Conservation (phyloP, 495 filamentous ascomycete species). For the Podospora pseudopauciseta region DNA sequence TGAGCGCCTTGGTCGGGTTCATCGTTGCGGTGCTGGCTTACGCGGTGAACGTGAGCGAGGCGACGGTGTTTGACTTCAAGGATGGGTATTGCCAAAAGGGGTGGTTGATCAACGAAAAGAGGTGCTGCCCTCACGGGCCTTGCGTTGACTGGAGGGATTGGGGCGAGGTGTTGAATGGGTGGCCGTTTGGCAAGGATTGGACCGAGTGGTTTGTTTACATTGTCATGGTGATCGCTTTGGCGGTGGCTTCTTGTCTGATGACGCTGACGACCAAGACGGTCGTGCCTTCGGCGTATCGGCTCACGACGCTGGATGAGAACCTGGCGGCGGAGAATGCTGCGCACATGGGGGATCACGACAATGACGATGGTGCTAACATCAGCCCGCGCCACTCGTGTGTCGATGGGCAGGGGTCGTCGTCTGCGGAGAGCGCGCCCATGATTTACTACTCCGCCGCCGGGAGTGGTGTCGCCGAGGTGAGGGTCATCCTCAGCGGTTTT, state of each 20-base stretch:
- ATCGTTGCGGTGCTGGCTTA: slow-evolving; percentile 85
- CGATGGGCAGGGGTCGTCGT: neutral
- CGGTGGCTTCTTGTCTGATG: slow-evolving; percentile 70
- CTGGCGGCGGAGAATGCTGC: slow-evolving; percentile 46
- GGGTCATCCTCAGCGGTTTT: slow-evolving; percentile 95
- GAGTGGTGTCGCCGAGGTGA: slow-evolving; percentile 94
- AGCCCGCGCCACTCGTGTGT: slow-evolving; percentile 34
- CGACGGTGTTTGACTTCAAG: slow-evolving; percentile 82
- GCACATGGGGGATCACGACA: slow-evolving; percentile 37
- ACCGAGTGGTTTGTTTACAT: slow-evolving; percentile 77
- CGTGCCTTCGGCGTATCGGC: slow-evolving; percentile 78
- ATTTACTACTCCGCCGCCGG: slow-evolving; percentile 94
- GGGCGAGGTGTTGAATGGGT: slow-evolving; percentile 60
- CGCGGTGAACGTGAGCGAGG: slow-evolving; percentile 81
- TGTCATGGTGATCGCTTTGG: slow-evolving; percentile 62
- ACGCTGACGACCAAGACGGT: slow-evolving; percentile 87
- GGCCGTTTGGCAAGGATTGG: slow-evolving; percentile 53
- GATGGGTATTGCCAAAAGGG: slow-evolving; percentile 73
- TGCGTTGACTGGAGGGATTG: slow-evolving; percentile 76
- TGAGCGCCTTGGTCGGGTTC: slow-evolving; percentile 87
- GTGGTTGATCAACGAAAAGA: slow-evolving; percentile 68
- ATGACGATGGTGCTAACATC: slow-evolving; percentile 31
- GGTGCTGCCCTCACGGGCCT: slow-evolving; percentile 66
- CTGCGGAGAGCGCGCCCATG: slow-evolving; percentile 54
- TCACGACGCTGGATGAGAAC: slow-evolving; percentile 84